phyloP scores from a whole-genome alignment of 1,284 basidiomycete genomes.

The Coriolopsis trogii region DNA sequence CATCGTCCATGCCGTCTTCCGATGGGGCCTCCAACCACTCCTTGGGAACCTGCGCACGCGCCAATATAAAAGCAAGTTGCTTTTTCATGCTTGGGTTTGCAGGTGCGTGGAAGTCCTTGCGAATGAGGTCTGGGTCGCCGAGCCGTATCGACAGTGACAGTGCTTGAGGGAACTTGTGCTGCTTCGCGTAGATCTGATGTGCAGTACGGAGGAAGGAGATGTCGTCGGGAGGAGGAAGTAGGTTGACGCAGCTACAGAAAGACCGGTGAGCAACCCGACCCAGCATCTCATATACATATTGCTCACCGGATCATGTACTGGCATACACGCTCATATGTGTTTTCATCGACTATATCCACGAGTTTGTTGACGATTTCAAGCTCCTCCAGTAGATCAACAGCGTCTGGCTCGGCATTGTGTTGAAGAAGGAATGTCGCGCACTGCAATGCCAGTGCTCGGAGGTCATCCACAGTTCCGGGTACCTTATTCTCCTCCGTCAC shows the following conservation, averaged over 20 bases:
- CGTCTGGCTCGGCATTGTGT: slow-evolving; percentile 98
- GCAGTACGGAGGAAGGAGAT: slow-evolving; percentile 89
- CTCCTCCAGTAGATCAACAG: slow-evolving; percentile 95
- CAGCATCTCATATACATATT: neutral
- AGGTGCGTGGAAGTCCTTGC: slow-evolving; percentile 85
- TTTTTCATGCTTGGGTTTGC: slow-evolving; percentile 93
- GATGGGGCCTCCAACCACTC: slow-evolving; percentile 78
- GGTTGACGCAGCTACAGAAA: slow-evolving; percentile 76
- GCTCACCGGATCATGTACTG: slow-evolving; percentile 94
- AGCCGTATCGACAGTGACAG: slow-evolving; percentile 88
- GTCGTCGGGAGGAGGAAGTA: slow-evolving; percentile 95
- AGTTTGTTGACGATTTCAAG: slow-evolving; percentile 90
- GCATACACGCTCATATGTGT: slow-evolving; percentile 93
- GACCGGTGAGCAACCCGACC: slow-evolving; percentile 4
- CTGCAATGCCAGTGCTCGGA: slow-evolving; percentile 80
- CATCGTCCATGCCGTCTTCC: slow-evolving; percentile 60
- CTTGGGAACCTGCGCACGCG: slow-evolving; percentile 89
- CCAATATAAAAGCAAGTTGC: slow-evolving; percentile 93
- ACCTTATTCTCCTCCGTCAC: slow-evolving; percentile 34
- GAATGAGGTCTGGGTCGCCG: slow-evolving; percentile 81
- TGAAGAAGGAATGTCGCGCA: slow-evolving; percentile 91
- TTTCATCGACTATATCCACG: slow-evolving; percentile 78
- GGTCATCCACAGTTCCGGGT: slow-evolving; percentile 67
- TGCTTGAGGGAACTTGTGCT: slow-evolving; percentile 91
- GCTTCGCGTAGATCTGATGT: slow-evolving; percentile 88